Conservation (phyloP, 371 early-diverging fungal species). For the Zychaea mexicana region DNA sequence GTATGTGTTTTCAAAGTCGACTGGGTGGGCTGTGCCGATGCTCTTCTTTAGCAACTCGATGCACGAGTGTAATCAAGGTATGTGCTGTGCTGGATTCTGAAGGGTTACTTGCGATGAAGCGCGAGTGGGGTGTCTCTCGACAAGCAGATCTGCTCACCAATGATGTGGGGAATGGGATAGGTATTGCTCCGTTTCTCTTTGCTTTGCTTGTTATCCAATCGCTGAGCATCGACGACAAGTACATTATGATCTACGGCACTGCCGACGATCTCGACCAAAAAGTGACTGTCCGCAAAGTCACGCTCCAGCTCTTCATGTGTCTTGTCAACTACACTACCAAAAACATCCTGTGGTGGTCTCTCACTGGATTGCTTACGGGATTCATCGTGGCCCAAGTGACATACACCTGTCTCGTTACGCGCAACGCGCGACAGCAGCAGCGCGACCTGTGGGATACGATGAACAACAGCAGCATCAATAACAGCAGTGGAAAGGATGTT, state of each 20-base stretch:
- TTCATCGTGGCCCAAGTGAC: slow-evolving; percentile 30
- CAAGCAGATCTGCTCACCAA: too few relatives aligned
- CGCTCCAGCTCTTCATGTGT: slow-evolving; percentile 52
- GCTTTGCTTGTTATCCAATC: slow-evolving; percentile 59
- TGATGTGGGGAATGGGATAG: slow-evolving; percentile 36
- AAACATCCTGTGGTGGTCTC: slow-evolving; percentile 67
- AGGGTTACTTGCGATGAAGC: too few relatives aligned
- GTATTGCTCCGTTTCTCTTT: slow-evolving; percentile 60
- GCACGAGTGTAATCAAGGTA: slow-evolving; percentile 68
- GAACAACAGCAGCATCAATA: not conserved
- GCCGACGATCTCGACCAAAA: slow-evolving; percentile 28
- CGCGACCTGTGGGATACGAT: not conserved
- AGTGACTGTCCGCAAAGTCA: slow-evolving; percentile 49
- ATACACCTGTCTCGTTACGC: not conserved
- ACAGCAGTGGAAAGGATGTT: not conserved
- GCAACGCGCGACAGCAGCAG: not conserved
- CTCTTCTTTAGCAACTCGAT: slow-evolving; percentile 63
- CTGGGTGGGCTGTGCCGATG: slow-evolving; percentile 58
- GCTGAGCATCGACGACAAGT: slow-evolving; percentile 54
- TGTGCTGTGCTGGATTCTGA: not conserved
- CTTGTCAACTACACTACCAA: slow-evolving; percentile 54
- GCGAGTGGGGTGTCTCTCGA: too few relatives aligned
- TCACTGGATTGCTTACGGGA: slow-evolving; percentile 55
- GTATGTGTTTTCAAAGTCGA: slow-evolving; percentile 56
- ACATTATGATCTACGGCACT: slow-evolving; percentile 47